Conservation (phyloP, 768 basidiomycete species). For the Psilocybe tampanensis region DNA sequence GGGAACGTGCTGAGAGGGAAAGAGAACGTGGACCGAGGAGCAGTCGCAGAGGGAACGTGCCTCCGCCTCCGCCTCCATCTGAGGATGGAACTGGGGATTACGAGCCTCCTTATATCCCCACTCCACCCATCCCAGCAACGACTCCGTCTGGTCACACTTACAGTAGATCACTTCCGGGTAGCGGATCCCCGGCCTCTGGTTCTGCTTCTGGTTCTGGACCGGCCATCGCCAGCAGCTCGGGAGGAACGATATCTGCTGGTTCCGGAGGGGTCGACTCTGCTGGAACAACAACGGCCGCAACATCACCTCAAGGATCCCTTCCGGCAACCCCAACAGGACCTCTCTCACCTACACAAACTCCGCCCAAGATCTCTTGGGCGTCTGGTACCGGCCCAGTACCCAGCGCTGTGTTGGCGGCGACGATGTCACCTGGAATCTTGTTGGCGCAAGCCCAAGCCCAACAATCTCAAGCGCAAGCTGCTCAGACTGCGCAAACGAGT, state of each 20-base stretch:
- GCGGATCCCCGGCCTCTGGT: neutral
- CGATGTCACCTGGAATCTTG: neutral
- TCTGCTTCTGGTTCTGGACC: neutral
- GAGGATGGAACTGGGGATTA: slow-evolving; percentile 23
- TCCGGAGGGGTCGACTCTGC: neutral
- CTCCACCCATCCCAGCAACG: neutral
- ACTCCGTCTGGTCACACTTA: neutral
- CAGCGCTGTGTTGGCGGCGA: neutral
- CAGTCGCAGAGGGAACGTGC: slow-evolving; percentile 20
- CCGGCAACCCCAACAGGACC: slow-evolving; percentile 21
- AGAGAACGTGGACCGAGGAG: slow-evolving; percentile 26
- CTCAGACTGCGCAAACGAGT: neutral
- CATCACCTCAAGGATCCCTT: slow-evolving; percentile 20
- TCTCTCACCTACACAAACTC: slow-evolving; percentile 18
- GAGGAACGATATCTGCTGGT: neutral
- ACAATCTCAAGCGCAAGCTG: neutral
- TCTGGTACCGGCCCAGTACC: slow-evolving; percentile 8
- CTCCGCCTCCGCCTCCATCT: slow-evolving; percentile 31
- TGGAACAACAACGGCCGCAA: slow-evolving; percentile 18
- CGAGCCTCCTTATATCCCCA: neutral
- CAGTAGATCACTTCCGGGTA: neutral
- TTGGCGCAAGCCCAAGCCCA: neutral
- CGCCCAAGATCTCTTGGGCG: slow-evolving; percentile 12
- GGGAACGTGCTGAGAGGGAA: slow-evolving; percentile 31
- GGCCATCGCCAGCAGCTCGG: neutral